Evolutionary conservation across 306 rosid species (phyloP).

Genomic region (Cicer pinnatifidum): DNA sequence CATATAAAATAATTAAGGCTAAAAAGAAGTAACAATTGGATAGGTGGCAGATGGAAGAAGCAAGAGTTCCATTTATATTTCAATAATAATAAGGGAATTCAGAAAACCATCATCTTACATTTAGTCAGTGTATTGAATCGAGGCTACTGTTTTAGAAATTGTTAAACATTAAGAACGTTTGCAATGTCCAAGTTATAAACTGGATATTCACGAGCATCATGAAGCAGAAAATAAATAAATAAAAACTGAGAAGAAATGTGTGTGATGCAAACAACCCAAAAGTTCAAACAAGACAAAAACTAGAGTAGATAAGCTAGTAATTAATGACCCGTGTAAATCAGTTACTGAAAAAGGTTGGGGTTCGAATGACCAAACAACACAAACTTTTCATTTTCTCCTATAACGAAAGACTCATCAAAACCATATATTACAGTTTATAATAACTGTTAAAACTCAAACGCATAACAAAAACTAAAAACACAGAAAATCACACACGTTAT

Average conservation of each 20-base stretch:
- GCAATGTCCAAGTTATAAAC: conserved; percentile 55
- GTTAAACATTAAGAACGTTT: conserved; percentile 43
- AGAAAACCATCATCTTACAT: conserved; percentile 37
- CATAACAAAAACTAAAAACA: conserved; percentile 10
- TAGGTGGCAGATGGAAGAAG: conserved; percentile 30
- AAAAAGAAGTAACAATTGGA: conserved; percentile 24
- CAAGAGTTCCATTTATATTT: conserved; percentile 2
- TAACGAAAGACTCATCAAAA: conserved; percentile 34
- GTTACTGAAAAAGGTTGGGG: conserved; percentile 45
- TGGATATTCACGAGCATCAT: conserved; percentile 39
- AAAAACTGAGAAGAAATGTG: conserved; percentile 13
- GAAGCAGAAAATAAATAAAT: conserved; percentile 22
- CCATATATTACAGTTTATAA: conserved; percentile 33
- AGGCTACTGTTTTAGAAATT: conserved; percentile 51
- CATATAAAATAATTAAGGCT: conserved; percentile 1
- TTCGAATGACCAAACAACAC: conserved; percentile 48
- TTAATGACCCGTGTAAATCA: not conserved
- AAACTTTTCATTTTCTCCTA: conserved; percentile 38
- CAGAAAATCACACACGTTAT: conserved; percentile 25
- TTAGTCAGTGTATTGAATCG: conserved; percentile 37
- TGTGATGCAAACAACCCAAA: conserved; percentile 39
- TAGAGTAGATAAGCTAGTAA: not conserved
- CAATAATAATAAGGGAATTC: conserved; percentile 10
- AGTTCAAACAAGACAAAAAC: conserved; percentile 42
- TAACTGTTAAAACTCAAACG: conserved; percentile 44